These are phyloP conservation scores for Auricularia cornea DNA, from an alignment of 768 basidiomycete genomes.

Conservation along the genomic window DNA sequence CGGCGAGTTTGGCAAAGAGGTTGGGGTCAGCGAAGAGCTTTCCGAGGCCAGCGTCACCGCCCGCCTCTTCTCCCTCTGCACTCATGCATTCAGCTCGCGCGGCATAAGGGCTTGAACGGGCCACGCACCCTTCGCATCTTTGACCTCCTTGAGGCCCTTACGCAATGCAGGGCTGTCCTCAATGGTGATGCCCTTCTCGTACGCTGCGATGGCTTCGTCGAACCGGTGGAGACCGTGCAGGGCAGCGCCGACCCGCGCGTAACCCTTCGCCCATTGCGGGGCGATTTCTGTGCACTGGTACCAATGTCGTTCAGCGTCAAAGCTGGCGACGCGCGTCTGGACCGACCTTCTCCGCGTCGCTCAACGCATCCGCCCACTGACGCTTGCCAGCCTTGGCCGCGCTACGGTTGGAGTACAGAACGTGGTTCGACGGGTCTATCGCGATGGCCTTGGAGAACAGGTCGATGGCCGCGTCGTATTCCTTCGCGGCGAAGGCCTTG, in stretches of 20 bases:
- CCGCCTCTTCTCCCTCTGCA: conserved; percentile 30
- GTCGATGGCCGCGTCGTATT: conserved; percentile 83
- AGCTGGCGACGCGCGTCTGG: background rate
- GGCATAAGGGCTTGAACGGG: background rate
- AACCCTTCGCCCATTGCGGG: conserved; percentile 83
- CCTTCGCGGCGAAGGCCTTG: conserved; percentile 89
- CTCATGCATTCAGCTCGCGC: background rate
- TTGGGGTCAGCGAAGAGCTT: conserved; percentile 81
- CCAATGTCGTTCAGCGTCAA: background rate
- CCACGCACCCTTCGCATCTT: conserved; percentile 66
- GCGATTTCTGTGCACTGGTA: conserved; percentile 69
- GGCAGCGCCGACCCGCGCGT: conserved; percentile 87
- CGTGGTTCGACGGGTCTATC: conserved; percentile 75
- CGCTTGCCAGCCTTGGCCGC: conserved; percentile 85
- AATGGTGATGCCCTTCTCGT: conserved; percentile 70
- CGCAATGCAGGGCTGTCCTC: conserved; percentile 77
- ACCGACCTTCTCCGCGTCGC: conserved; percentile 84
- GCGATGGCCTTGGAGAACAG: conserved; percentile 76
- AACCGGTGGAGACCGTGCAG: conserved; percentile 74
- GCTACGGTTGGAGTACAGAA: conserved; percentile 88
- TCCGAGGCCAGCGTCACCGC: conserved; percentile 48
- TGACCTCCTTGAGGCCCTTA: conserved; percentile 85
- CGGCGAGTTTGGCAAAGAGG: conserved; percentile 71
- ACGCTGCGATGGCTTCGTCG: conserved; percentile 76
- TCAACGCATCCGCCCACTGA: conserved; percentile 64